phyloP scores from a whole-genome alignment of 306 rosid species.

The Dryas octopetala region DNA sequence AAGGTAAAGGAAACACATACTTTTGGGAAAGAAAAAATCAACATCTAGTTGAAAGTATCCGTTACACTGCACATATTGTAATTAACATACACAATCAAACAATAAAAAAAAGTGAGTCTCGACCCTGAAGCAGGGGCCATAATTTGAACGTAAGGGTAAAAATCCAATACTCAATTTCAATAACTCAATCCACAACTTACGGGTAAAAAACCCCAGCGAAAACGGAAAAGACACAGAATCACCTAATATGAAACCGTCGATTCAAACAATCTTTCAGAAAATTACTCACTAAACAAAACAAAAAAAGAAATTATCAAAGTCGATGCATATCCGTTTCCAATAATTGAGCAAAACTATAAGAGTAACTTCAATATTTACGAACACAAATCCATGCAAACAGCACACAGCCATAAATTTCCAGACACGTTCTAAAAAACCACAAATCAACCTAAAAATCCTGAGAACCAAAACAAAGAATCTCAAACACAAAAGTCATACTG shows the following conservation, averaged over 20 bases:
- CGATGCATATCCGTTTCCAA: background rate
- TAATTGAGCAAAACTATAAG: background rate
- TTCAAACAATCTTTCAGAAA: background rate
- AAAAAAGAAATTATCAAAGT: background rate
- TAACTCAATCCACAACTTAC: background rate
- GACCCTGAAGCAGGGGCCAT: background rate
- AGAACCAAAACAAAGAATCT: background rate
- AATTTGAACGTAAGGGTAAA: background rate
- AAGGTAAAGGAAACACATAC: conserved; percentile 55
- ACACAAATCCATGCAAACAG: background rate
- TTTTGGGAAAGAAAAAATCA: background rate
- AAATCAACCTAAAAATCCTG: background rate
- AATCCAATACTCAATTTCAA: conserved; percentile 8
- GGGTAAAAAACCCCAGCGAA: no score
- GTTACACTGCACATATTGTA: background rate
- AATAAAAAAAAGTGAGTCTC: background rate
- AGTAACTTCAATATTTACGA: background rate
- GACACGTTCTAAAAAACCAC: background rate
- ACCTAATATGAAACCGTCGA: background rate
- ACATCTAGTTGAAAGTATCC: background rate
- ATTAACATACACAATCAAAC: background rate
- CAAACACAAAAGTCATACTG: background rate
- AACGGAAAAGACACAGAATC: background rate
- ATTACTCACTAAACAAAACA: background rate
- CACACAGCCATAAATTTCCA: background rate